Percentiles rank a stretch among this genome's conserved stretches.
Conservation (phyloP, 2,329 filamentous ascomycete species). For the Pseudocercospora cruenta region DNA sequence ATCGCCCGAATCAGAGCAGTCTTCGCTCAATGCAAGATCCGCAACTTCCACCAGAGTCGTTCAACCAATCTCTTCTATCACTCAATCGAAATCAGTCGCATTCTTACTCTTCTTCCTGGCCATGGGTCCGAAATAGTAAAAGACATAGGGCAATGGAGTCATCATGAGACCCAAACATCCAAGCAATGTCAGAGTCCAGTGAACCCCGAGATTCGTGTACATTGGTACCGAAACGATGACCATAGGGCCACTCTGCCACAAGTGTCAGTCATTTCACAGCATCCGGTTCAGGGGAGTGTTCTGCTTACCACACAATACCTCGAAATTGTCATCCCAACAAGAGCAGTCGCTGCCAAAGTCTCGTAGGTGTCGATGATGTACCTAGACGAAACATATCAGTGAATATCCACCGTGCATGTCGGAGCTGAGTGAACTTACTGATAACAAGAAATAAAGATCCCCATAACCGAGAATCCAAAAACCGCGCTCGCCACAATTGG, state of each 20-base stretch:
- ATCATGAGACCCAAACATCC: neutral
- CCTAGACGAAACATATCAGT: neutral
- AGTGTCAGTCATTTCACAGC: conserved; percentile 40
- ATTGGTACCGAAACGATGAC: conserved; percentile 31
- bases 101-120: conserved; percentile 10
- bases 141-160: conserved; percentile 12
- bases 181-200: conserved; percentile 1
- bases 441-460: conserved; percentile 55
- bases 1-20: no score
- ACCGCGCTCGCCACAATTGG: conserved; percentile 53
- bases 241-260: conserved; percentile 33
- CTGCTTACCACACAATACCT: conserved; percentile 40
- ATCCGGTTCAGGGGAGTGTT: neutral
- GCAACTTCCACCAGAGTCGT: no score
- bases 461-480: conserved; percentile 54
- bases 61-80: no score
- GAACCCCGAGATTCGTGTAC: conserved; percentile 10
- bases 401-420: neutral
- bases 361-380: conserved; percentile 63
- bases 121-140: conserved; percentile 7
- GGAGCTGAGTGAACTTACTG: conserved; percentile 38
- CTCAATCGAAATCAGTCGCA: neutral
- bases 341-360: conserved; percentile 54
- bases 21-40: no score
- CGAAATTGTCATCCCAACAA: conserved; percentile 46